These are phyloP conservation scores for Stipa capillata DNA, from an alignment of 176 grass and related monocot species.

Conservation along the genomic window DNA sequence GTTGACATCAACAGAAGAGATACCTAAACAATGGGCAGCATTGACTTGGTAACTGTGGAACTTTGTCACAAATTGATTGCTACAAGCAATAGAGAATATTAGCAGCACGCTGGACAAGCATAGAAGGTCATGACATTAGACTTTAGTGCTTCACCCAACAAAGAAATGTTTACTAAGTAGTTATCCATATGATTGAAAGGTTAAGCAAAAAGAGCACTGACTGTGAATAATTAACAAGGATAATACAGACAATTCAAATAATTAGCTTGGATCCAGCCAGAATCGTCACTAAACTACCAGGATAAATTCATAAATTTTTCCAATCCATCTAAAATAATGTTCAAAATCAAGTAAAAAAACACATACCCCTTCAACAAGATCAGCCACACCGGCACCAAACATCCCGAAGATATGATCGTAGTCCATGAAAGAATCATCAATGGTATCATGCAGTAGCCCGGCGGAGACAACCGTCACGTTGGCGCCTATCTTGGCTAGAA, in stretches of 20 bases:
- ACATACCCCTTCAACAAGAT: slow-evolving; percentile 93
- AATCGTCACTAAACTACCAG: not conserved
- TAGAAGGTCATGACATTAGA: not conserved
- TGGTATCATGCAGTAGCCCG: slow-evolving; percentile 78
- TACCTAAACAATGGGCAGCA: not conserved
- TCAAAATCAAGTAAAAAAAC: not conserved
- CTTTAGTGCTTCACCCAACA: not conserved
- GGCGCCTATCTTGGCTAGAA: slow-evolving; percentile 73
- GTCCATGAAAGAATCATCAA: slow-evolving; percentile 84
- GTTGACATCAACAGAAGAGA: not conserved
- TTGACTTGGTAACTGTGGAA: not conserved
- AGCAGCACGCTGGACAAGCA: not conserved
- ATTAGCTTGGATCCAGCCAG: not conserved
- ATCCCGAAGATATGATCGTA: slow-evolving; percentile 64
- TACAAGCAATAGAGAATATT: slow-evolving; percentile 4
- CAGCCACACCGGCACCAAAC: slow-evolving; percentile 76
- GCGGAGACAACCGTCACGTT: slow-evolving; percentile 60
- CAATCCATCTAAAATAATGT: slow-evolving; percentile 12
- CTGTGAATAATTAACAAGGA: not conserved
- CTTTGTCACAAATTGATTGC: not conserved
- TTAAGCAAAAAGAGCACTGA: no score
- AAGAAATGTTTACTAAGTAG: not conserved
- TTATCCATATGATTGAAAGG: not conserved
- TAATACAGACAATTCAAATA: slow-evolving; percentile 16
- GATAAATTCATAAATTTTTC: not conserved